These are phyloP conservation scores for Coccomyxa sp. DNA, from an alignment of 139 green algal genomes.

Conservation along the genomic window DNA sequence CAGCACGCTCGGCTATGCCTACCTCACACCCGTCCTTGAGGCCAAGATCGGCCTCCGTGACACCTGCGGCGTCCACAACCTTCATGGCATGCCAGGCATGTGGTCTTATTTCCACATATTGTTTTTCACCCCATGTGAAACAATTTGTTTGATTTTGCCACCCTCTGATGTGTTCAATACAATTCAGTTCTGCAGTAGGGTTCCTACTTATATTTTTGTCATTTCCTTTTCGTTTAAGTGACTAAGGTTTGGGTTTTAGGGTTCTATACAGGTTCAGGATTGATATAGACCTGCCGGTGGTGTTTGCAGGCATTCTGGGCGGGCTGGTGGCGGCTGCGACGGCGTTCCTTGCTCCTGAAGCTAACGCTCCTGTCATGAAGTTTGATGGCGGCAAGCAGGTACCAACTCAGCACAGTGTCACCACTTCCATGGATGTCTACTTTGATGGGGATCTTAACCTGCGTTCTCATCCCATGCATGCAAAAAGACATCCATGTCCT, in stretches of 20 bases:
- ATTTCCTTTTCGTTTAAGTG: too few species aligned
- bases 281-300: background rate
- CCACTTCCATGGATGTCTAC: too few species aligned
- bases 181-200: too few species aligned
- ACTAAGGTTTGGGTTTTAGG: too few species aligned
- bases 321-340: conserved; percentile 31
- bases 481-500: conserved; percentile 5
- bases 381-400: conserved; percentile 6
- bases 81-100: conserved; percentile 51
- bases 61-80: conserved; percentile 69
- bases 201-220: too few species aligned
- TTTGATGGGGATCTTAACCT: too few species aligned
- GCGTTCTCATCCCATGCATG: background rate
- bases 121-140: background rate
- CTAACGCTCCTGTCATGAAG: conserved; percentile 16
- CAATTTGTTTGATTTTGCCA: too few species aligned
- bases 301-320: conserved; percentile 14
- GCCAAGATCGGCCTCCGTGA: conserved; percentile 44
- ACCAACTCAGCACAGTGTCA: background rate
- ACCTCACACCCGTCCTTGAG: conserved; percentile 41
- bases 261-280: too few species aligned
- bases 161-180: too few species aligned
- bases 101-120: background rate
- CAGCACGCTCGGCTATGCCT: conserved; percentile 37
- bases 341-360: background rate